Evolutionary conservation across 306 rosid species (phyloP).

Genomic region (Hippophae tibetana): DNA sequence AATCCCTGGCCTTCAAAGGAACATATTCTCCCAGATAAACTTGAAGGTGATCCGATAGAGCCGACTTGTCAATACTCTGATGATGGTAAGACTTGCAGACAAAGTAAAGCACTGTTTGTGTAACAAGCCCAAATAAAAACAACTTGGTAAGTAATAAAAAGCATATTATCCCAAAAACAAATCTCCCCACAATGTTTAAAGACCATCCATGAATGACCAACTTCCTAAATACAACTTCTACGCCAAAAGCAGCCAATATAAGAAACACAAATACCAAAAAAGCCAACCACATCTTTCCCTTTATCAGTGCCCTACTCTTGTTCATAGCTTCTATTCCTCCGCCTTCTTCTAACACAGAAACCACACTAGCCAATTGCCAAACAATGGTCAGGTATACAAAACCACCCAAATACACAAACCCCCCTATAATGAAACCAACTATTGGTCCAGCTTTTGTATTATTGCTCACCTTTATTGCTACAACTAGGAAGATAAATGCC

Average conservation of each 20-base stretch:
- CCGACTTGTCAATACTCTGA: constrained; percentile 64
- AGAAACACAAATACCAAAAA: constrained; percentile 16
- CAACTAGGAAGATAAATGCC: background rate
- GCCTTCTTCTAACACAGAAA: constrained; percentile 55
- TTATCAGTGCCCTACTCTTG: constrained; percentile 46
- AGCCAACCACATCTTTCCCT: constrained; percentile 47
- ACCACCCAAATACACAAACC: constrained; percentile 28
- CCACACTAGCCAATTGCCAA: constrained; percentile 70
- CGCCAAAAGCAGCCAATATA: background rate
- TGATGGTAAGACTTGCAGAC: constrained; percentile 86
- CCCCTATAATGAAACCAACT: background rate
- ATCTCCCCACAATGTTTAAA: constrained; percentile 12
- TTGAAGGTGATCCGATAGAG: constrained; percentile 60
- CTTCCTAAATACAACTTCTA: constrained; percentile 24
- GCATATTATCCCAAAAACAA: constrained; percentile 31
- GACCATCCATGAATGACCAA: constrained; percentile 34
- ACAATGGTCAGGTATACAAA: constrained; percentile 37
- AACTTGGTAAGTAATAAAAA: constrained; percentile 30
- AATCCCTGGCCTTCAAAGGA: constrained; percentile 56
- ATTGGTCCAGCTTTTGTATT: accelerated
- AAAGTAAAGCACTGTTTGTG: constrained; percentile 61
- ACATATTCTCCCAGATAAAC: constrained; percentile 54
- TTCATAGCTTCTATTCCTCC: constrained; percentile 60
- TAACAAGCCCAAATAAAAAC: constrained; percentile 39
- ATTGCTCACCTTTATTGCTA: background rate